These are phyloP conservation scores for Chiua virens DNA, from an alignment of 768 basidiomycete genomes.

Conservation along the genomic window DNA sequence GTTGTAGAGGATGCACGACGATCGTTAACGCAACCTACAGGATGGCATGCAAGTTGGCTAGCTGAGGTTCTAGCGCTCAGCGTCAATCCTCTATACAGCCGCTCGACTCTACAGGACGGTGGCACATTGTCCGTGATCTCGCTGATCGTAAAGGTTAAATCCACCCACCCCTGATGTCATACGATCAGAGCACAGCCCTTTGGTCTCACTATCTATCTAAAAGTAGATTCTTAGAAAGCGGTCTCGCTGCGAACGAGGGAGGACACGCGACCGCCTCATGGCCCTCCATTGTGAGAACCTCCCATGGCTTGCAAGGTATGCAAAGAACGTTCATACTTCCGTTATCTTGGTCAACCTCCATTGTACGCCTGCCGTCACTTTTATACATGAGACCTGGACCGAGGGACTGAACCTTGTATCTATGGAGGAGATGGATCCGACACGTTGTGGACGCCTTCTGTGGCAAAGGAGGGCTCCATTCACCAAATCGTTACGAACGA, in stretches of 20 bases:
- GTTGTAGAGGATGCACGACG: not conserved
- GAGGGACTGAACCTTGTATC: conserved; percentile 7
- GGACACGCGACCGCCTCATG: conserved; percentile 33
- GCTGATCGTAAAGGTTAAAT: conserved; percentile 24
- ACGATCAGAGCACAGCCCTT: conserved; percentile 16
- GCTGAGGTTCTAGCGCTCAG: not conserved
- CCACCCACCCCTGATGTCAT: conserved; percentile 19
- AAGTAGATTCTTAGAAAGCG: not conserved
- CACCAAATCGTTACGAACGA: no score
- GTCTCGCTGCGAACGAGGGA: not conserved
- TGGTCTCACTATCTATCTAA: not conserved
- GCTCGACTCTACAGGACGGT: conserved; percentile 3
- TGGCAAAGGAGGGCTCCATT: no score
- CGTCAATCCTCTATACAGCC: not conserved
- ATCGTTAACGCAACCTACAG: conserved; percentile 14
- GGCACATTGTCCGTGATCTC: conserved; percentile 15
- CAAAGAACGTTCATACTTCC: conserved; percentile 1
- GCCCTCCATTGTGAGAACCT: conserved; percentile 10
- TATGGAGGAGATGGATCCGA: not conserved
- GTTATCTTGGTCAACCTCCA: conserved; percentile 16
- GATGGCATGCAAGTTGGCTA: conserved; percentile 12
- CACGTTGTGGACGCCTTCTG: not conserved
- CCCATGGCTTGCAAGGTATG: conserved; percentile 2
- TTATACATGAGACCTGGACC: not conserved
- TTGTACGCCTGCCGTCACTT: conserved; percentile 7